A percentile compares a stretch with the other conserved stretches of the same genome.
phyloP scores from a whole-genome alignment of 495 filamentous ascomycete genomes.

The Aspergillus hancockii region DNA sequence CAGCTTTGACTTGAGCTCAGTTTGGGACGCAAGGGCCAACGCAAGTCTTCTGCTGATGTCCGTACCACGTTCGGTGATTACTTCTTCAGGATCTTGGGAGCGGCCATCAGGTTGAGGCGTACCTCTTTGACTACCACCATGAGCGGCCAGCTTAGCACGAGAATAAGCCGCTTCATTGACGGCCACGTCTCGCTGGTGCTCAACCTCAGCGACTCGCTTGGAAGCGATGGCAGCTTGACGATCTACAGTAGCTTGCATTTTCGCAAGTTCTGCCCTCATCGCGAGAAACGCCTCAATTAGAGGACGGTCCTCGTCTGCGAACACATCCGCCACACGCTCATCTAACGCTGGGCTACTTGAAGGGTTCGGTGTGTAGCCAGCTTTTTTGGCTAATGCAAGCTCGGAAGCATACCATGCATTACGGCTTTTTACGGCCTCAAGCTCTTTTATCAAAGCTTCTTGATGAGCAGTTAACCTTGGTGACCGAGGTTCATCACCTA shows the following conservation, averaged over 20 bases:
- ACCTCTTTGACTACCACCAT: slow-evolving; percentile 67
- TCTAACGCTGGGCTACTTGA: slow-evolving; percentile 76
- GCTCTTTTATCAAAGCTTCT: slow-evolving; percentile 69
- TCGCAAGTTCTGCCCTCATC: slow-evolving; percentile 78
- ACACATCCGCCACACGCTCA: slow-evolving; percentile 69
- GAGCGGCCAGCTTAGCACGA: slow-evolving; percentile 87
- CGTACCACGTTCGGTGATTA: slow-evolving; percentile 61
- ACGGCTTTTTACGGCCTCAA: slow-evolving; percentile 76
- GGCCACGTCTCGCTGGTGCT: slow-evolving; percentile 89
- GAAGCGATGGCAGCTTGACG: slow-evolving; percentile 81
- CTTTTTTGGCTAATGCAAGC: slow-evolving; percentile 82
- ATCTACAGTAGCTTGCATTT: slow-evolving; percentile 81
- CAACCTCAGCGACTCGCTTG: slow-evolving; percentile 86
- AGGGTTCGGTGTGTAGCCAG: slow-evolving; percentile 76
- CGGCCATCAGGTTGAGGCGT: slow-evolving; percentile 68
- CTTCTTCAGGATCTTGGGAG: slow-evolving; percentile 56
- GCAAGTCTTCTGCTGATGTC: slow-evolving; percentile 86
- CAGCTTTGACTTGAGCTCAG: slow-evolving; percentile 69
- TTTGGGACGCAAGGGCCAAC: slow-evolving; percentile 71
- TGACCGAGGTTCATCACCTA: slow-evolving; percentile 47
- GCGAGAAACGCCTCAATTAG: slow-evolving; percentile 89
- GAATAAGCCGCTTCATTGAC: slow-evolving; percentile 92
- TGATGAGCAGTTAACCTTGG: slow-evolving; percentile 49
- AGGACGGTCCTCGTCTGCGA: slow-evolving; percentile 87
- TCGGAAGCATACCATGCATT: slow-evolving; percentile 99